Evolutionary conservation across 805 yeast genomes (phyloP).

Genomic region (Candida verbasci): DNA sequence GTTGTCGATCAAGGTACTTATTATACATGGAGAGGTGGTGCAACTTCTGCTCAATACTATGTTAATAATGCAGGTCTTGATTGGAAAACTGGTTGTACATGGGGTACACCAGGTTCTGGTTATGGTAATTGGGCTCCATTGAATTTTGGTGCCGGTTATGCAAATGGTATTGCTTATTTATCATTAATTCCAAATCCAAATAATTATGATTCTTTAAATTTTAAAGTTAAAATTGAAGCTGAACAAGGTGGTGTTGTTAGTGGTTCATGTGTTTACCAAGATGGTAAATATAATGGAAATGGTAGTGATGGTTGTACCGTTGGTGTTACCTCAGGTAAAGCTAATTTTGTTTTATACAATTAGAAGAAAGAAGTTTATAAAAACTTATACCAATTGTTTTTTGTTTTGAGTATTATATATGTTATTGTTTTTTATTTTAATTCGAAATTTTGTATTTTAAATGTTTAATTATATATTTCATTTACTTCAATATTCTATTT

Average conservation of each 20-base stretch:
- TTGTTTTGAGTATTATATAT: neutral
- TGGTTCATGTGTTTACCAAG: conserved; percentile 76
- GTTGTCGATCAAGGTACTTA: conserved; percentile 58
- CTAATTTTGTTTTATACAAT: conserved; percentile 71
- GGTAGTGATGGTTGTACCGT: conserved; percentile 92
- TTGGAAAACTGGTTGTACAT: conserved; percentile 65
- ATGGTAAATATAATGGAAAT: conserved; percentile 65
- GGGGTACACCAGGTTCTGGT: conserved; percentile 58
- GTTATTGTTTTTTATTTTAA: neutral
- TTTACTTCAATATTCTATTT: neutral
- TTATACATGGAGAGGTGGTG: conserved; percentile 58
- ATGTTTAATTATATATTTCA: neutral
- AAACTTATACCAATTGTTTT: neutral
- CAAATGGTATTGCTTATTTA: conserved; percentile 57
- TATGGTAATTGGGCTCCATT: conserved; percentile 81
- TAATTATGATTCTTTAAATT: conserved; percentile 44
- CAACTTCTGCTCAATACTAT: conserved; percentile 69
- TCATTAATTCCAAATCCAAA: conserved; percentile 78
- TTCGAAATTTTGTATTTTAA: neutral
- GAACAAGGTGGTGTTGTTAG: conserved; percentile 50
- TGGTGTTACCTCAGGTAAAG: conserved; percentile 78
- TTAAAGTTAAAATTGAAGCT: conserved; percentile 38
- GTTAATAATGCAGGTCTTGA: conserved; percentile 72
- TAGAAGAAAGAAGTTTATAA: neutral
- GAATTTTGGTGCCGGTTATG: conserved; percentile 72